phyloP scores from a whole-genome alignment of 768 basidiomycete species.

The Fomitopsis serialis region DNA sequence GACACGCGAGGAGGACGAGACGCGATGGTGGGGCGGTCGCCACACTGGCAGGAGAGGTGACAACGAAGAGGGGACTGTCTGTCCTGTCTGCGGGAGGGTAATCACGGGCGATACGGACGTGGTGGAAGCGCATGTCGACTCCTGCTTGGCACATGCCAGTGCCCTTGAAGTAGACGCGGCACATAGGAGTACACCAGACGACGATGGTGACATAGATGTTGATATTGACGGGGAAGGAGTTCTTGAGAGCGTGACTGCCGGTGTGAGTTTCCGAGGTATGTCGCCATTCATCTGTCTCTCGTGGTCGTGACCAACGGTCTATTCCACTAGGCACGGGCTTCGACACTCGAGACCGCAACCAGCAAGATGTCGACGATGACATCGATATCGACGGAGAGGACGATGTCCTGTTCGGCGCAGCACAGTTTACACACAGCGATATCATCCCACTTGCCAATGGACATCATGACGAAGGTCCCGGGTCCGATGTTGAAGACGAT shows the following conservation, averaged over 20 bases:
- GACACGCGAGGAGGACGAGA: slow-evolving; percentile 55
- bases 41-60: slow-evolving; percentile 17
- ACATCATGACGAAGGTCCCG: neutral
- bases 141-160: slow-evolving; percentile 59
- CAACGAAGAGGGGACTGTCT: slow-evolving; percentile 41
- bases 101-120: slow-evolving; percentile 69
- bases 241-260: slow-evolving; percentile 33
- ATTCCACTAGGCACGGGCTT: slow-evolving; percentile 62
- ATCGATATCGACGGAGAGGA: slow-evolving; percentile 80
- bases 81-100: slow-evolving; percentile 60
- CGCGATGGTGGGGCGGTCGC: slow-evolving; percentile 13
- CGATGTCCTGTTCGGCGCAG: slow-evolving; percentile 55
- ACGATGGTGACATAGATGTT: slow-evolving; percentile 22
- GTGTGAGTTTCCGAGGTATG: slow-evolving; percentile 30
- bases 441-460: slow-evolving; percentile 35
- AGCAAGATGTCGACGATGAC: slow-evolving; percentile 70
- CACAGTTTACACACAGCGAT: slow-evolving; percentile 76
- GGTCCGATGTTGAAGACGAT: slow-evolving; percentile 38
- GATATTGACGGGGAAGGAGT: slow-evolving; percentile 38
- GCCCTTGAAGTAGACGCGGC: slow-evolving; percentile 37
- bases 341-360: slow-evolving; percentile 48
- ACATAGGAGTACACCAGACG: slow-evolving; percentile 16
- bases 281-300: slow-evolving; percentile 1
- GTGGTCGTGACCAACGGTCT: neutral
- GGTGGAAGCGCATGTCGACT: slow-evolving; percentile 75